Conservation (phyloP, 805 yeast genomes). For the Lachancea fermentati region DNA sequence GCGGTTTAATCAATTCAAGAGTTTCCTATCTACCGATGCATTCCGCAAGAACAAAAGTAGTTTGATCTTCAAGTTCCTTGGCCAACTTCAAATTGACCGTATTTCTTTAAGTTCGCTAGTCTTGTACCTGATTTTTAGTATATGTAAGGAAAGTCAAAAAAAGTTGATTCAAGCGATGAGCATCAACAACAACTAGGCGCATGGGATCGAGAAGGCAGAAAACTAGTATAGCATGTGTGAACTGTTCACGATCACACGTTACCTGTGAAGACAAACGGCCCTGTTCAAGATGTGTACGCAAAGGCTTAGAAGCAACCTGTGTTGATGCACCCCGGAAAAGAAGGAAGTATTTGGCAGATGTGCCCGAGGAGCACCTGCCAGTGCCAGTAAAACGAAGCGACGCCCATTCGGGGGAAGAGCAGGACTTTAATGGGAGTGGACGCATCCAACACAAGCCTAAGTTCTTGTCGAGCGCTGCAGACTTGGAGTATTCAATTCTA, state of each 20-base stretch:
- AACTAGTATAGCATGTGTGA: constrained; percentile 82
- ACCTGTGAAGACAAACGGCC: constrained; percentile 84
- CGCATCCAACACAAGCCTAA: constrained; percentile 32
- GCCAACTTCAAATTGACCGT: no score
- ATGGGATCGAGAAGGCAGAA: constrained; percentile 43
- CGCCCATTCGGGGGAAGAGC: constrained; percentile 14
- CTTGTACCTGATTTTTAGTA: no score
- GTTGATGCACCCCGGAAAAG: constrained; percentile 85
- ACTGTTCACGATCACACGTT: constrained; percentile 87
- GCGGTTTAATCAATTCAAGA: no score
- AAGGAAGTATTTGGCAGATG: constrained; percentile 73
- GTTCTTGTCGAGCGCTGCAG: constrained; percentile 66
- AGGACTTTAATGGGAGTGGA: constrained; percentile 21
- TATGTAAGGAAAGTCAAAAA: background rate
- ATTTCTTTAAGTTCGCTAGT: no score
- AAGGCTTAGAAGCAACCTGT: constrained; percentile 67
- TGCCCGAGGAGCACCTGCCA: constrained; percentile 34
- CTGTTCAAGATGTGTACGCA: constrained; percentile 67
- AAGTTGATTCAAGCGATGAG: background rate
- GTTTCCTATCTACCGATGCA: no score
- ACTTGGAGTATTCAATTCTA: constrained; percentile 63
- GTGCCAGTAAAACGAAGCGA: constrained; percentile 1
- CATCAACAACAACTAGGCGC: constrained; percentile 1
- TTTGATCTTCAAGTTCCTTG: no score
- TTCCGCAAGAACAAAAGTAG: no score